Conservation (phyloP, 495 filamentous ascomycete genomes). For the Xylaria grammica region DNA sequence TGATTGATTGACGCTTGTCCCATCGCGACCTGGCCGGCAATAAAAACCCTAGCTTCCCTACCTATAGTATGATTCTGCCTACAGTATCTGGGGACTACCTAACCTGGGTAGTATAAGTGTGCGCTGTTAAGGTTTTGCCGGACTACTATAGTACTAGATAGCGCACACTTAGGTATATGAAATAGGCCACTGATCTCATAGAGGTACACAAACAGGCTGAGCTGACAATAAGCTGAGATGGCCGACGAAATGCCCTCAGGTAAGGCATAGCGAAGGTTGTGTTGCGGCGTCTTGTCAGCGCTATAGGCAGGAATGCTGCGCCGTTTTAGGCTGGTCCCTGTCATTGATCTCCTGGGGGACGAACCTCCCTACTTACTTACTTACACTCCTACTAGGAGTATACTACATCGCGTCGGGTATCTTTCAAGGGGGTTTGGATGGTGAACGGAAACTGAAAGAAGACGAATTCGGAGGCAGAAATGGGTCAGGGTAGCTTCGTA, state of each 20-base stretch:
- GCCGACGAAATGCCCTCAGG: not conserved
- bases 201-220: constrained; percentile 13
- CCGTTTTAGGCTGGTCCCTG: not conserved
- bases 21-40: too few relatives aligned
- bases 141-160: too few relatives aligned
- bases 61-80: too few relatives aligned
- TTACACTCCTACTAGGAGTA: not conserved
- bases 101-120: too few relatives aligned
- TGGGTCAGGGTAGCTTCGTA: constrained; percentile 12
- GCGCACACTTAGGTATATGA: too few relatives aligned
- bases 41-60: too few relatives aligned
- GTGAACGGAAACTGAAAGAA: not conserved
- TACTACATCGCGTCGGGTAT: too few relatives aligned
- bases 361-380: not conserved
- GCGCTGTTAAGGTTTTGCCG: too few relatives aligned
- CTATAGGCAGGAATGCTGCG: not conserved
- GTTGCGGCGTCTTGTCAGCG: not conserved
- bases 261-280: constrained; percentile 3
- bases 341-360: constrained; percentile 5
- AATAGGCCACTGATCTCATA: too few relatives aligned
- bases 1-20: not conserved
- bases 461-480: not conserved
- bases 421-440: too few relatives aligned
- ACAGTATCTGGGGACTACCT: too few relatives aligned
- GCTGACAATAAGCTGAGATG: constrained; percentile 8